Conservation (phyloP, 2,329 filamentous ascomycete genomes). For the Coleophoma eucalyptorum region DNA sequence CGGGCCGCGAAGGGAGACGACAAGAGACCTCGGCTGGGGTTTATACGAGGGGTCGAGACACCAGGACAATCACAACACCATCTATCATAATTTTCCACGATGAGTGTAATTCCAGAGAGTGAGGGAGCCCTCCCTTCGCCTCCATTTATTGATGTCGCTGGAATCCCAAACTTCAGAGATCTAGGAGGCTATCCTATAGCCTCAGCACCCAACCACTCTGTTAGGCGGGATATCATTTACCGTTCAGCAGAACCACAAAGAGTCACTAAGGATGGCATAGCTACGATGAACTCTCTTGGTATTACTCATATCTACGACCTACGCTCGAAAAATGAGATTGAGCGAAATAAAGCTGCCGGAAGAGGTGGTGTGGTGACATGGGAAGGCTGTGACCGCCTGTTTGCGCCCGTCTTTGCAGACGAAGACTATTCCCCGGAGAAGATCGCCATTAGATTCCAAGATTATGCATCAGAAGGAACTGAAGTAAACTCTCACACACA, state of each 20-base stretch:
- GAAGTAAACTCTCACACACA: constrained; percentile 28
- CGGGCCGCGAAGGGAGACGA: neutral
- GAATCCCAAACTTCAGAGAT: constrained; percentile 67
- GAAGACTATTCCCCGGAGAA: constrained; percentile 59
- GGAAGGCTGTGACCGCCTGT: constrained; percentile 50
- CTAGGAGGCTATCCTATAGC: constrained; percentile 54
- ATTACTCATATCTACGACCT: constrained; percentile 67
- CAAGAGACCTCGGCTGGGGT: neutral
- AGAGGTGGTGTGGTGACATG: constrained; percentile 37
- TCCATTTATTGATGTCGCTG: constrained; percentile 48
- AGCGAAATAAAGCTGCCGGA: constrained; percentile 31
- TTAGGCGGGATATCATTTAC: constrained; percentile 55
- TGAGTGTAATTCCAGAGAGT: constrained; percentile 6
- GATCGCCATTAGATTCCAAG: constrained; percentile 54
- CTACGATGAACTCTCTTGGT: constrained; percentile 48
- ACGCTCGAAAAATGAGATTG: constrained; percentile 57
- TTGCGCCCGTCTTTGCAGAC: constrained; percentile 62
- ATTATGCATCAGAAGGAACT: constrained; percentile 53
- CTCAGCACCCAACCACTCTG: constrained; percentile 27
- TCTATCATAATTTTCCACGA: constrained; percentile 2
- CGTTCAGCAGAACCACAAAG: constrained; percentile 65
- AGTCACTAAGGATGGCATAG: constrained; percentile 49
- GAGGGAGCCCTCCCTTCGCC: constrained; percentile 28
- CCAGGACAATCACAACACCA: neutral
- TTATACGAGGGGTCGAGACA: no score